Conservation (phyloP, 2,329 filamentous ascomycete genomes). For the Madurella mycetomatis region DNA sequence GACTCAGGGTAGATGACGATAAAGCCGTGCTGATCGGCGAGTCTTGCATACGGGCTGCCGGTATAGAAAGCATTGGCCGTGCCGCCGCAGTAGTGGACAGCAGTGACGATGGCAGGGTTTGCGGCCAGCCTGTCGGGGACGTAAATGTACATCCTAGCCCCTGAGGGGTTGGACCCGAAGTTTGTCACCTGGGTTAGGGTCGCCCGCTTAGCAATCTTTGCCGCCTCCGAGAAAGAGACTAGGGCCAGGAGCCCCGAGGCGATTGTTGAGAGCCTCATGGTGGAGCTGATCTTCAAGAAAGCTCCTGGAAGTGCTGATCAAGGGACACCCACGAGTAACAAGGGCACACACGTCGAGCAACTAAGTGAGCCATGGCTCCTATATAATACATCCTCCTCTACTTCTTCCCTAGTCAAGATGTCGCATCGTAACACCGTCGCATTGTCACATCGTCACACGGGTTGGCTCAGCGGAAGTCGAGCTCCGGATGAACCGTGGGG, state of each 20-base stretch:
- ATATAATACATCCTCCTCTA: neutral
- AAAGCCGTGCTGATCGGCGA: conserved; percentile 52
- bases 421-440: neutral
- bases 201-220: conserved; percentile 21
- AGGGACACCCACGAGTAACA: no score
- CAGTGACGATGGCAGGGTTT: conserved; percentile 49
- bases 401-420: no score
- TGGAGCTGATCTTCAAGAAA: neutral
- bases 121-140: conserved; percentile 35
- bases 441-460: neutral
- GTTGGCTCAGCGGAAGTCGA: neutral
- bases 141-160: conserved; percentile 31
- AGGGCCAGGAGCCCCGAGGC: conserved; percentile 22
- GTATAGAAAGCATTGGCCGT: conserved; percentile 49
- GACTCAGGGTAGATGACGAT: conserved; percentile 48
- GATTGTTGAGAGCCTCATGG: conserved; percentile 22
- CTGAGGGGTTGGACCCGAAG: conserved; percentile 29
- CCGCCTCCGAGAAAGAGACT: conserved; percentile 20
- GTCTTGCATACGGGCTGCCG: conserved; percentile 47
- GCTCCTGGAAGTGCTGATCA: no score
- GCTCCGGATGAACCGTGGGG: conserved; percentile 15
- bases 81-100: conserved; percentile 54
- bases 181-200: conserved; percentile 28
- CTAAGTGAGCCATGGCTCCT: no score
- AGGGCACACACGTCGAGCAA: no score